Evolutionary conservation across 176 grass and related monocot genomes (phyloP).

Genomic region (Poa pratensis): DNA sequence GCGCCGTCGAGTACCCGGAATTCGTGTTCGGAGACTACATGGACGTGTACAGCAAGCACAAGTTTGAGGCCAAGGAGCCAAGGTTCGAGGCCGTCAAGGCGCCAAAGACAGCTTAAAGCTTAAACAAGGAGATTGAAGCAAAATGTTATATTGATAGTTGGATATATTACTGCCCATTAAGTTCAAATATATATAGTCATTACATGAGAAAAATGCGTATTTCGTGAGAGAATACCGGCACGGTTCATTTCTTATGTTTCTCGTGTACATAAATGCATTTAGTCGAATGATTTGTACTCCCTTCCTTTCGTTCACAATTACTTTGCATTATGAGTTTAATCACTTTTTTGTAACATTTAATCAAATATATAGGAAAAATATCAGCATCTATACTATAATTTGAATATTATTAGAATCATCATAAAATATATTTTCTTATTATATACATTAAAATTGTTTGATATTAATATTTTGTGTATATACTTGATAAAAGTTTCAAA

Average conservation of each 20-base stretch:
- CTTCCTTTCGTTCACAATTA: too few species aligned
- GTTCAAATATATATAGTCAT: background rate
- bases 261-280: background rate
- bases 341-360: too few species aligned
- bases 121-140: background rate
- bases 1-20: constrained; percentile 36
- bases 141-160: background rate
- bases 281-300: background rate
- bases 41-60: constrained; percentile 62
- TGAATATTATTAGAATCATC: too few species aligned
- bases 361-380: too few species aligned
- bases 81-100: constrained; percentile 56
- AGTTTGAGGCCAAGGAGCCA: constrained; percentile 58
- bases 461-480: too few species aligned
- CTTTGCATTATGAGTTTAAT: too few species aligned
- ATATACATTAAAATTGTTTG: too few species aligned
- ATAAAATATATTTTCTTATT: too few species aligned
- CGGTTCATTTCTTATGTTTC: background rate
- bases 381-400: too few species aligned
- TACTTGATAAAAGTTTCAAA: too few species aligned
- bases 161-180: background rate
- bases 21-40: constrained; percentile 64
- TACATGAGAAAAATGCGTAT: background rate
- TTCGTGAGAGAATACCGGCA: background rate
- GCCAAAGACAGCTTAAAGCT: constrained; percentile 23